Evolutionary conservation across 306 rosid species (phyloP).

Genomic region (Betula pendula): DNA sequence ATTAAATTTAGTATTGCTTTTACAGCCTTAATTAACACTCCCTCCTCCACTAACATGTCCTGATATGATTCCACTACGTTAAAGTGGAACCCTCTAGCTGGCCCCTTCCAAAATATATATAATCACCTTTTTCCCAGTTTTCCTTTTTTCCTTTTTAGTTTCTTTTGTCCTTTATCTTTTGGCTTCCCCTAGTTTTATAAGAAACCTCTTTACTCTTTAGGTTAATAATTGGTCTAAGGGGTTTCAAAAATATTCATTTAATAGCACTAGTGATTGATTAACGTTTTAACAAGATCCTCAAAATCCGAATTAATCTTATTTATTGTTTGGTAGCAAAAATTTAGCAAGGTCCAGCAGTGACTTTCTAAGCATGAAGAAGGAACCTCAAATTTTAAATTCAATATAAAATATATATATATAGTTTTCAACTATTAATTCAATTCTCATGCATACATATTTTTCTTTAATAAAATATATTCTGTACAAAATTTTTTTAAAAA

Average conservation of each 20-base stretch:
- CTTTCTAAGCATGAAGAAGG: neutral
- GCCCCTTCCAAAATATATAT: conserved; percentile 48
- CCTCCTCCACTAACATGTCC: conserved; percentile 27
- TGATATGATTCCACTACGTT: conserved; percentile 59
- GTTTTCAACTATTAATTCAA: no score
- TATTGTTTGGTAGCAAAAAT: neutral
- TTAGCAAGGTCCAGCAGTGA: neutral
- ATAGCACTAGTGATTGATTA: conserved; percentile 3
- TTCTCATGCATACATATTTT: no score
- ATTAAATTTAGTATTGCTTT: conserved; percentile 10
- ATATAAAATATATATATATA: neutral
- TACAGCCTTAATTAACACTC: conserved; percentile 7
- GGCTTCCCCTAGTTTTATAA: conserved; percentile 28
- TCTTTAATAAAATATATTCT: no score
- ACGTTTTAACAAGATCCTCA: neutral
- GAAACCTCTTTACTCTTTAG: conserved; percentile 24
- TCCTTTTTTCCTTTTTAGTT: conserved; percentile 24
- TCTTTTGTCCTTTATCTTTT: conserved; percentile 23
- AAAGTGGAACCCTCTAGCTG: conserved; percentile 50
- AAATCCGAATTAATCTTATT: conserved; percentile 4
- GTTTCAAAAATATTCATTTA: conserved; percentile 9
- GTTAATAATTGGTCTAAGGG: conserved; percentile 35
- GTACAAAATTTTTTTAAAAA: no score
- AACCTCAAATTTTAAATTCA: neutral
- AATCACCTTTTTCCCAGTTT: conserved; percentile 40